phyloP scores from a whole-genome alignment of 2,329 filamentous ascomycete genomes.

The Monosporascus ibericus region DNA sequence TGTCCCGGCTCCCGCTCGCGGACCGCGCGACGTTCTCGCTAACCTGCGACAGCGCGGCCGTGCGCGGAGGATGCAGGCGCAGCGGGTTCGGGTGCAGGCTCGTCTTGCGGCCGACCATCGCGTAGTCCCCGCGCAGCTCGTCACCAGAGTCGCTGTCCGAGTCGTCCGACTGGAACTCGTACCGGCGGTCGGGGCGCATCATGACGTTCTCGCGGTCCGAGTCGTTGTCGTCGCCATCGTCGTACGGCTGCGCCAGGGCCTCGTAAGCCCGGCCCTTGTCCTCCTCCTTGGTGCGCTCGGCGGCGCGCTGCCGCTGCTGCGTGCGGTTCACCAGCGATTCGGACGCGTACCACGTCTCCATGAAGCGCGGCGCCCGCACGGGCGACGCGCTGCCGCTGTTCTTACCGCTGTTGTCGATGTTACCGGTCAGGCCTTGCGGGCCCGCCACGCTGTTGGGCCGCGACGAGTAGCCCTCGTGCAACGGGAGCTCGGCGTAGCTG shows the following conservation, averaged over 20 bases:
- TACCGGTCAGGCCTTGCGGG: slow-evolving; percentile 9
- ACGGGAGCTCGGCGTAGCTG: slow-evolving; percentile 45
- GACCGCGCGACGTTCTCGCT: slow-evolving; percentile 35
- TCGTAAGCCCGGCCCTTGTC: slow-evolving; percentile 34
- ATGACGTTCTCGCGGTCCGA: slow-evolving; percentile 17
- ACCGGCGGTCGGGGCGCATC: slow-evolving; percentile 14
- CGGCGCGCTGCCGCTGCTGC: slow-evolving; percentile 42
- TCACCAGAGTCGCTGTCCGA: slow-evolving; percentile 35
- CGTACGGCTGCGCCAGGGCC: slow-evolving; percentile 39
- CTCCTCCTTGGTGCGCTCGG: slow-evolving; percentile 28
- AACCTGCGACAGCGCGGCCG: slow-evolving; percentile 37
- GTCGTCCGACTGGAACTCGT: slow-evolving; percentile 9
- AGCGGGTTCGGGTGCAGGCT: slow-evolving; percentile 46
- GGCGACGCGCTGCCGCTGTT: slow-evolving; percentile 23
- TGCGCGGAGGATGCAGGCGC: slow-evolving; percentile 40
- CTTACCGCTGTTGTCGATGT: slow-evolving; percentile 8
- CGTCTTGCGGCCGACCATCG: slow-evolving; percentile 16
- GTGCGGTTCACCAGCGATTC: slow-evolving; percentile 50
- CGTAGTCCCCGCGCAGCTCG: slow-evolving; percentile 12
- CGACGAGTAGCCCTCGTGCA: slow-evolving; percentile 31
- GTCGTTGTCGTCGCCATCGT: slow-evolving; percentile 11
- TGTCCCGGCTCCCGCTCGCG: slow-evolving; percentile 38
- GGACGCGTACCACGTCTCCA: slow-evolving; percentile 48
- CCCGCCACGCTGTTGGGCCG: slow-evolving; percentile 14
- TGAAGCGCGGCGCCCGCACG: slow-evolving; percentile 40